These are phyloP conservation scores for Theobroma cacao DNA, from an alignment of 345 rosid genomes.

Conservation along the genomic window DNA sequence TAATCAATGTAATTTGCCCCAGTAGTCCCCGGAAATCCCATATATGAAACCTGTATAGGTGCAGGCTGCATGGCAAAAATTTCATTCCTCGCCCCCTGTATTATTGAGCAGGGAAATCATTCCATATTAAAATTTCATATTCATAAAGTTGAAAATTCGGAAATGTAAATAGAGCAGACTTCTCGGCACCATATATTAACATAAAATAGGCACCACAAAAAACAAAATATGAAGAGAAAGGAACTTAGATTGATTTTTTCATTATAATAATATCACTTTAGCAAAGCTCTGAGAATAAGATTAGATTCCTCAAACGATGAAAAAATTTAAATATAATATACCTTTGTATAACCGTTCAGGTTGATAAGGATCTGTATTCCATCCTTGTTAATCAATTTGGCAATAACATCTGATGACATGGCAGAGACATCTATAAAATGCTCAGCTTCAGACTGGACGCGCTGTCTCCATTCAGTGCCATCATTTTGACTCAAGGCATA, in stretches of 20 bases:
- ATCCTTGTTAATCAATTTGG: conserved; percentile 80
- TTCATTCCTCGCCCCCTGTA: conserved; percentile 98
- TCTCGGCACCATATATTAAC: background rate
- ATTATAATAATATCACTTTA: background rate
- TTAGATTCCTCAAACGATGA: background rate
- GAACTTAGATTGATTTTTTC: background rate
- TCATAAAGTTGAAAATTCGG: background rate
- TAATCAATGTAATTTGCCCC: conserved; percentile 95
- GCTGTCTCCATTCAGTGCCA: conserved; percentile 95
- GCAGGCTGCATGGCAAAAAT: conserved; percentile 98
- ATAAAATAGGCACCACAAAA: background rate
- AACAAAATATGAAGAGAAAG: background rate
- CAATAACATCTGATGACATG: conserved; percentile 83
- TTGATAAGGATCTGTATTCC: conserved; percentile 86
- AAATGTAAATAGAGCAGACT: background rate
- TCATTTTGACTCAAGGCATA: conserved; percentile 95
- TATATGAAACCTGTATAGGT: conserved; percentile 94
- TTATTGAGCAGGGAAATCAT: background rate
- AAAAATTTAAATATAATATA: conserved; percentile 5
- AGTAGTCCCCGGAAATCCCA: conserved; percentile 99
- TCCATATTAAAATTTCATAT: background rate
- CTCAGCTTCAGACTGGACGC: conserved; percentile 85
- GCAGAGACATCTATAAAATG: conserved; percentile 91
- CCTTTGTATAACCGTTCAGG: conserved; percentile 99
- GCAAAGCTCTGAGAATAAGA: background rate